Evolutionary conservation across 108 stramenopile genomes (phyloP).

Genomic region (Pseudonitzschia delicatissima): DNA sequence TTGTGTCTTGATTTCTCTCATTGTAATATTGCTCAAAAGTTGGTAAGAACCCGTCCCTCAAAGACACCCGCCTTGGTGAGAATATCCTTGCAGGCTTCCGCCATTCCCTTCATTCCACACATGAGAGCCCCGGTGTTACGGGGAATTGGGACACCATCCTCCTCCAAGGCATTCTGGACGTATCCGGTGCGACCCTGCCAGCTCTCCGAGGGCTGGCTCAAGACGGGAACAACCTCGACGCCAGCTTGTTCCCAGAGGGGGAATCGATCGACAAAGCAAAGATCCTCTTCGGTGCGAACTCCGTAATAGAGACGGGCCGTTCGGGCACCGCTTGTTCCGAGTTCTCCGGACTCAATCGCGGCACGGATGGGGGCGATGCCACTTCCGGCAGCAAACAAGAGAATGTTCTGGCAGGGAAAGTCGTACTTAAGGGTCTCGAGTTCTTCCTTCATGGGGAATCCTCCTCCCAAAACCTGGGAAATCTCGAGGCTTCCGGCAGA

Average conservation of each 20-base stretch:
- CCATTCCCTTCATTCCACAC: slow-evolving; percentile 88
- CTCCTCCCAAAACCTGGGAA: slow-evolving; percentile 86
- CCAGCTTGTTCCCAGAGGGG: slow-evolving; percentile 77
- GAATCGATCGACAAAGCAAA: slow-evolving; percentile 81
- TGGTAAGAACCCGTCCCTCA: slow-evolving; percentile 85
- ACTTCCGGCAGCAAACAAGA: slow-evolving; percentile 82
- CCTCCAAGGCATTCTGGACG: slow-evolving; percentile 86
- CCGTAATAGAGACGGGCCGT: slow-evolving; percentile 85
- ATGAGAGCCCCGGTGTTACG: slow-evolving; percentile 77
- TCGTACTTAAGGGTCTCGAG: slow-evolving; percentile 88
- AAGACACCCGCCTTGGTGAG: slow-evolving; percentile 82
- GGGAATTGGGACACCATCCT: slow-evolving; percentile 86
- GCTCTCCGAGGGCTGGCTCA: slow-evolving; percentile 52
- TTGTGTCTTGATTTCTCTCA: no score
- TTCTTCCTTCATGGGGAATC: slow-evolving; percentile 83
- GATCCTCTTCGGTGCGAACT: slow-evolving; percentile 64
- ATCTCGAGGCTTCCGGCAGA: slow-evolving; percentile 51
- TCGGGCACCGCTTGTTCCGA: slow-evolving; percentile 69
- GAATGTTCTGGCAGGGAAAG: slow-evolving; percentile 85
- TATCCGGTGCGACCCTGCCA: slow-evolving; percentile 87
- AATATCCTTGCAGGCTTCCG: slow-evolving; percentile 79
- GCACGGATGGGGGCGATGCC: slow-evolving; percentile 93
- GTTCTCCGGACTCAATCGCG: slow-evolving; percentile 77
- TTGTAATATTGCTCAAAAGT: slow-evolving; percentile 78
- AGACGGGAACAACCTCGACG: slow-evolving; percentile 83